Evolutionary conservation across 116 monocot species (phyloP), one percentile per base, ranked within the genome.

Genomic region (Iris pallida): DNA sequence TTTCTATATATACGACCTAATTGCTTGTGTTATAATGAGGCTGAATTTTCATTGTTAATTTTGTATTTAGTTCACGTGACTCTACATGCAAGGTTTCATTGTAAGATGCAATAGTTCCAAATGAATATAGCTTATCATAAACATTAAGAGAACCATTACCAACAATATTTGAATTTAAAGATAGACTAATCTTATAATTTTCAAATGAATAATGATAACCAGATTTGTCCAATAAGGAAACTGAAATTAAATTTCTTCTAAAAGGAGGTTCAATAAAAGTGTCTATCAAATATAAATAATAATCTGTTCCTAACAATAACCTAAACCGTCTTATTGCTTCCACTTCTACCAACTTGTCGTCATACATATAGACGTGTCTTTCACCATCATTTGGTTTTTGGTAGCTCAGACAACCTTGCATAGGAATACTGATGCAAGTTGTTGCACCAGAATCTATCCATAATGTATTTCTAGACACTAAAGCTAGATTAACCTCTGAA

Each of bases 221-320:
- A 47, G 47, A 47, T 47, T 47, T 63, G 14, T 63, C 16, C 63
- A 63, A 63, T 44, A 1, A 47, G 7, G 16, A 63, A 63, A 63
- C 8, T 45, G n/a, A 63, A 63, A 63, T 1, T 9, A 63, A 47
- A 63, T 63, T 45, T 9, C 8, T 42, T 46, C 63, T 63, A 45
- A 44, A 63, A 4, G 44, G 14, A 4, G 44, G 63, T n/a, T 43
- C 63, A 63, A 60, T 40, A 63, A 63, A 63, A 44, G 63, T 63
- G 1, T 63, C 43, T n/a, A 6, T 8, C 13, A 63, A 14, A 5
- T 47, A 5, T 9, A 47, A 47, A 47, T 47, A 47, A 47, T 9
- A 47, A 47, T 47, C 47, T 47, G 5, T 45, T n/a, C 6, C n/a
- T n/a, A n/a, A n/a, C n/a, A n/a, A n/a, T n/a, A n/a, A n/a, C n/a